phyloP scores from a whole-genome alignment of 2,329 filamentous ascomycete genomes.

The Fusarium illudens region DNA sequence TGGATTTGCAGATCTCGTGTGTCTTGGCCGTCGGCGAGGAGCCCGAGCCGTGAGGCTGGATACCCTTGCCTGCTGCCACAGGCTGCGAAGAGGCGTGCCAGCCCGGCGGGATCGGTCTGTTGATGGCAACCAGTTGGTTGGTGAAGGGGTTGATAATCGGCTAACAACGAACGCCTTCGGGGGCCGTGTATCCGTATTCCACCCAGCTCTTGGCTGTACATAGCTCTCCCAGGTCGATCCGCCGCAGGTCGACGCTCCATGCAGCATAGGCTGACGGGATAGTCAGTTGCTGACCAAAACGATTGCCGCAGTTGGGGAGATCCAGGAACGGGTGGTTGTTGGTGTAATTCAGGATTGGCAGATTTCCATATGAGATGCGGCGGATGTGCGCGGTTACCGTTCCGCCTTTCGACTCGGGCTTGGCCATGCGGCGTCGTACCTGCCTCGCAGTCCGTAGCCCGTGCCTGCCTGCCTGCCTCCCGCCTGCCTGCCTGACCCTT shows the following conservation, averaged over 20 bases:
- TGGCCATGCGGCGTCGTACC: slow-evolving; percentile 4
- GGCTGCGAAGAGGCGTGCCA: not conserved
- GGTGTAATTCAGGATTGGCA: slow-evolving; percentile 4
- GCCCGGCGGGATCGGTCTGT: not conserved
- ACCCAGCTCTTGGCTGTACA: not conserved
- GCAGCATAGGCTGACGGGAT: not conserved
- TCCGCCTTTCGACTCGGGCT: not conserved
- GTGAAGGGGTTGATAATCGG: not conserved
- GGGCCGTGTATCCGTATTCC: not conserved
- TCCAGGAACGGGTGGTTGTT: not conserved
- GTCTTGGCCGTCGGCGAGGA: slow-evolving; percentile 4
- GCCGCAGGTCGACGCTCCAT: not conserved
- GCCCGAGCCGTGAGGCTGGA: not conserved
- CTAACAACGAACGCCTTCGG: not conserved
- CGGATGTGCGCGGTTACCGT: slow-evolving; percentile 1
- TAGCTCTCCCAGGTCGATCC: not conserved
- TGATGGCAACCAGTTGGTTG: not conserved
- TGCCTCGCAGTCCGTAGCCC: not conserved
- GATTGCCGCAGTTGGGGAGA: slow-evolving; percentile 19
- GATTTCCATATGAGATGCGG: slow-evolving; percentile 3
- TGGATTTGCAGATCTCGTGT: slow-evolving; percentile 27
- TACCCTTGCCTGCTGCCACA: not conserved
- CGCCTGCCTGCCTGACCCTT: not conserved
- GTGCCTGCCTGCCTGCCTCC: not conserved
- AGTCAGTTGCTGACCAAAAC: slow-evolving; percentile 19